Evolutionary conservation across 2,329 filamentous ascomycete species (phyloP).

Genomic region (Pseudomassariella vexata): DNA sequence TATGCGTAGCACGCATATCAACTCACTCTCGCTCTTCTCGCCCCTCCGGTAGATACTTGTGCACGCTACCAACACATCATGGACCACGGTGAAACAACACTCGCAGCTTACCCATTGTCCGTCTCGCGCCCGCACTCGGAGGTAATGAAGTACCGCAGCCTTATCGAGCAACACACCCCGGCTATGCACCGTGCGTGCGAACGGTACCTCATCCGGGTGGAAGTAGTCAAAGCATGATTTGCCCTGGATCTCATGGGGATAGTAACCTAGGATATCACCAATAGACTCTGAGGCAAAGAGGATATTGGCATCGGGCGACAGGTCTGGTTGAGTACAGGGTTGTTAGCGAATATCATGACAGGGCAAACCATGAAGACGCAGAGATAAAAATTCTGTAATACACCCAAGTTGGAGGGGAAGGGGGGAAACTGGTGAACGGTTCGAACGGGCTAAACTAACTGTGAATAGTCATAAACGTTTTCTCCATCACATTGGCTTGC

Average conservation of each 20-base stretch:
- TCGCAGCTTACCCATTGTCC: constrained; percentile 76
- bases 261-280: constrained; percentile 65
- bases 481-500: constrained; percentile 55
- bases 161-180: constrained; percentile 74
- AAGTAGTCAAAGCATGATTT: constrained; percentile 83
- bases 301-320: constrained; percentile 69
- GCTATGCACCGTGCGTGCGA: constrained; percentile 66
- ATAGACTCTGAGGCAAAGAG: constrained; percentile 82
- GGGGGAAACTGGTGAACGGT: constrained; percentile 9
- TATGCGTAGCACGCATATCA: constrained; percentile 4
- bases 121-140: constrained; percentile 60
- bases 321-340: constrained; percentile 43
- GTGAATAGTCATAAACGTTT: constrained; percentile 88
- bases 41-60: constrained; percentile 70
- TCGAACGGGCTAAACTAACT: constrained; percentile 61
- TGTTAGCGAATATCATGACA: background rate
- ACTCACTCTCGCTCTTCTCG: constrained; percentile 68
- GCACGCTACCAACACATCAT: constrained; percentile 81
- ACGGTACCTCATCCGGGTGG: constrained; percentile 72
- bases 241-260: constrained; percentile 68
- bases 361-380: too few relatives aligned
- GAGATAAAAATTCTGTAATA: too few relatives aligned
- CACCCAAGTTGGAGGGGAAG: constrained; percentile 11
- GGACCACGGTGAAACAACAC: constrained; percentile 83
- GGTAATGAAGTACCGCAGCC: constrained; percentile 78